Base-by-base conservation (phyloP, 257 asterid genomes). In the Avicennia marina region DNA sequence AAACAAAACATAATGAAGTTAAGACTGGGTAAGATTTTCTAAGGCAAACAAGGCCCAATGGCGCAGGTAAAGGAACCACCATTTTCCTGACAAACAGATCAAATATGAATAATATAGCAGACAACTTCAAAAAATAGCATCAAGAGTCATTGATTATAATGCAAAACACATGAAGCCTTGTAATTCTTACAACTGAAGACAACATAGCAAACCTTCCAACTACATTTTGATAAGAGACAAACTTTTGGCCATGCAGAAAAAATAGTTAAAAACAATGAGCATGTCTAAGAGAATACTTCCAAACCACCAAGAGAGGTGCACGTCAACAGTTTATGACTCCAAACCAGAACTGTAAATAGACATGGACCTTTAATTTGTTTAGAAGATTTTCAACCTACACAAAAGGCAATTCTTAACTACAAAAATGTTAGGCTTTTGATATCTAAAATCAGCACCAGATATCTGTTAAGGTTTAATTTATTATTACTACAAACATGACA, bases 1-100 rank as follows among this genome's bases (percentile, higher is more conserved):
- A 81, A 71, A 83, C 81, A 66, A 85, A 85, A 72, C 87, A 87
- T 61, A 85, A 72, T 41, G 79, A 70, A 49, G 84, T 58, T 68
- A 85, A 67, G 62, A 81, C 41, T 19, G 94, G 84, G 70, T 87
- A 90, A 45, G 71, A 49, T 56, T 70, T 78, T 62, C 95, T 86
- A 6, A 75, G 72, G 73, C 80, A 78, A 68, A 87, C 72, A 45
- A 85, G 87, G 68, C 98, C 98, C 57, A 82, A 54, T 19, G 98
- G 91, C 0, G 81, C 83, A 26, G 98, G 98, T 62, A 90, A 69
- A 48, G 98, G 98, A 64, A 87, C 83, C 76, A 90, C 91, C 73
- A 67, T 69, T 82, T 87, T 90, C 94, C 96, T 90, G 89, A 47
- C 42, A 69, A 21, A 62, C 17, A 41, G 39, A 67, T 34, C 53